phyloP scores from a whole-genome alignment of 1,284 basidiomycete species.

The Volvariella volvacea region DNA sequence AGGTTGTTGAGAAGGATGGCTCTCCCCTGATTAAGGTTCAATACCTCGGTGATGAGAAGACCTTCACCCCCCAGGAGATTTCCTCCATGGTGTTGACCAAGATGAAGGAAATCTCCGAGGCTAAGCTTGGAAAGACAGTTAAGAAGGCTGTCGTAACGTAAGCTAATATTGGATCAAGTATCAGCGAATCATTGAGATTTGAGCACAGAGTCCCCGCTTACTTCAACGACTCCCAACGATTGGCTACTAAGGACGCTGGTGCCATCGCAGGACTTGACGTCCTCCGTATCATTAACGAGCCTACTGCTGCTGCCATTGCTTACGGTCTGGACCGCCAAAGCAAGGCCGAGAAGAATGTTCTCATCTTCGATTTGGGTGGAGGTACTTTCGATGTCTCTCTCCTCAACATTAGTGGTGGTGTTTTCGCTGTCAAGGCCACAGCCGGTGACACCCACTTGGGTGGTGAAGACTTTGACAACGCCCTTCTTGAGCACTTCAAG shows the following conservation, averaged over 20 bases:
- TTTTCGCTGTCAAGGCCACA: slow-evolving; percentile 97
- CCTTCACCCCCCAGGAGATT: slow-evolving; percentile 96
- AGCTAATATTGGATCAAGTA: slow-evolving; percentile 19
- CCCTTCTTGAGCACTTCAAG: slow-evolving; percentile 95
- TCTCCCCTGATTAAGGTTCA: slow-evolving; percentile 96
- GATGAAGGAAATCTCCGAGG: slow-evolving; percentile 99
- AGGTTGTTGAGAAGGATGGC: slow-evolving; percentile 88
- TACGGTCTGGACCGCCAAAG: slow-evolving; percentile 89
- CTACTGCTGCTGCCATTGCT: slow-evolving; percentile 91
- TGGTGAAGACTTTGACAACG: slow-evolving; percentile 98
- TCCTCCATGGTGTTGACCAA: slow-evolving; percentile 98
- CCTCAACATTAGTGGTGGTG: slow-evolving; percentile 93
- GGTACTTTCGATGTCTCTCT: slow-evolving; percentile 99
- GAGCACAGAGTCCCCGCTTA: slow-evolving; percentile 78
- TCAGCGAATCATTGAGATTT: no score
- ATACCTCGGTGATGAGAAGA: slow-evolving; percentile 91
- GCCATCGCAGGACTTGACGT: slow-evolving; percentile 91
- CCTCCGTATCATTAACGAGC: slow-evolving; percentile 97
- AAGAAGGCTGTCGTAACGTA: slow-evolving; percentile 94
- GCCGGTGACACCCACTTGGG: slow-evolving; percentile 98
- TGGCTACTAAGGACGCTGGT: slow-evolving; percentile 95
- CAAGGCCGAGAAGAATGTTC: slow-evolving; percentile 93
- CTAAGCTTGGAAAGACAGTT: slow-evolving; percentile 93
- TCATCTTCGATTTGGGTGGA: slow-evolving; percentile 99
- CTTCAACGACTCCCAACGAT: slow-evolving; percentile 96